Evolutionary conservation across 2,329 filamentous ascomycete genomes (phyloP), one percentile per base, ranked within the genome.

Genomic region (Esteya vermicola): DNA sequence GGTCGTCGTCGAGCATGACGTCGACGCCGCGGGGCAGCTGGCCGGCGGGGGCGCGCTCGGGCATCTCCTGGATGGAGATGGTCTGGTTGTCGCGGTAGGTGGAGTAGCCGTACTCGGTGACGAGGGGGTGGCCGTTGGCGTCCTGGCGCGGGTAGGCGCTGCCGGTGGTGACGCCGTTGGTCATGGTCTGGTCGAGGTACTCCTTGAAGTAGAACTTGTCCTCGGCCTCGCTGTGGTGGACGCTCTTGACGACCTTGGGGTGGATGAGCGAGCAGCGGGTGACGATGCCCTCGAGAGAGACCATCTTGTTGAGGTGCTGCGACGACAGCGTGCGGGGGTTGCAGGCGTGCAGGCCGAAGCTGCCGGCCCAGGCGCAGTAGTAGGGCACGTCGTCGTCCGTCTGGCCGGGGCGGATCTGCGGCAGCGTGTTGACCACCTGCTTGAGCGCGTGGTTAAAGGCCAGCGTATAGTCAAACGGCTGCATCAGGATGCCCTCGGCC

Each of bases 11-110:
- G 48, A 98, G 67, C 50, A 98, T 88, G 13, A 96, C 88, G 60
- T 98, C 91, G 16, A 98, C 91, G 41, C 89, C 86, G 40, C 91
- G 80, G 44, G 91, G 91, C 47, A 98, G 72, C 65, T 96, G 91
- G 39, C 91, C 91, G 43, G 91, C 89, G 40, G 91, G 91, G 3
- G 91, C 91, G 51, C 89, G 72, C 60, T 98, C 91, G 1, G 91
- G 91, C 91, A 98, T 98, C 65, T 98, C 91, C 62, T 98, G 91
- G 49, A 98, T 95, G 0, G 89, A 95, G 44, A 98, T 85, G 14
- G 85, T 94, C 59, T 98, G 91, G 56, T 98, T 91, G 57, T 98
- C 91, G 54, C 89, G 75, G 62, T 95, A 98, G 38, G 82, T 91
- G 57, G 81, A 93, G 63, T 93, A 89, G 20, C 91, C 91, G 57